Evolutionary conservation across 805 yeast genomes (phyloP).

Genomic region (Millerozyma miso): DNA sequence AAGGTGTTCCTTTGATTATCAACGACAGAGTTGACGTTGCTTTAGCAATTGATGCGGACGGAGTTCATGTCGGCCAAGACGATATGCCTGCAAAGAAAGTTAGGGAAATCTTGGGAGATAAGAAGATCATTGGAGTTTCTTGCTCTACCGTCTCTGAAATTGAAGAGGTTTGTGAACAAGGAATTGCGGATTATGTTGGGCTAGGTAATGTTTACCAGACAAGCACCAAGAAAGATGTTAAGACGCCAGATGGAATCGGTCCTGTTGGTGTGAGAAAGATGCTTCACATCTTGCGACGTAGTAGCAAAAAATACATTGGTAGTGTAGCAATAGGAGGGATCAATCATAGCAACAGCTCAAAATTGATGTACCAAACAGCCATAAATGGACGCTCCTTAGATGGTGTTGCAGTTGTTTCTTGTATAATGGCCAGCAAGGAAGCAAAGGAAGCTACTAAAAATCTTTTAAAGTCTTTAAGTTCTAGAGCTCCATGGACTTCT

Average conservation of each 20-base stretch:
- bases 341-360: slow-evolving; percentile 56
- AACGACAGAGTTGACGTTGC: slow-evolving; percentile 90
- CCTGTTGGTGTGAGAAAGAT: slow-evolving; percentile 59
- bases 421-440: slow-evolving; percentile 63
- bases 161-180: slow-evolving; percentile 42
- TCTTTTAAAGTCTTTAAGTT: slow-evolving; percentile 25
- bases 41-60: slow-evolving; percentile 83
- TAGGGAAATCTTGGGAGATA: slow-evolving; percentile 62
- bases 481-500: slow-evolving; percentile 21
- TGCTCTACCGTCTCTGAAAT: slow-evolving; percentile 60
- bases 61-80: slow-evolving; percentile 90
- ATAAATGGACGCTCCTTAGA: slow-evolving; percentile 48
- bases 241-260: slow-evolving; percentile 54
- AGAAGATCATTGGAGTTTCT: slow-evolving; percentile 77
- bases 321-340: slow-evolving; percentile 84
- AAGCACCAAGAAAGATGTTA: slow-evolving; percentile 55
- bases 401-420: slow-evolving; percentile 89
- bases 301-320: slow-evolving; percentile 33
- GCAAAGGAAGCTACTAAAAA: slow-evolving; percentile 49
- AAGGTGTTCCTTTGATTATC: slow-evolving; percentile 71
- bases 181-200: slow-evolving; percentile 74
- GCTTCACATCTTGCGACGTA: slow-evolving; percentile 39
- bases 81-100: slow-evolving; percentile 68
- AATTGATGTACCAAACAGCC: slow-evolving; percentile 50
- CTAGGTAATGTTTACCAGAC: slow-evolving; percentile 79